These are phyloP conservation scores for Pythium scleroteichum DNA, from an alignment of 352 stramenopile species.

Conservation along the genomic window DNA sequence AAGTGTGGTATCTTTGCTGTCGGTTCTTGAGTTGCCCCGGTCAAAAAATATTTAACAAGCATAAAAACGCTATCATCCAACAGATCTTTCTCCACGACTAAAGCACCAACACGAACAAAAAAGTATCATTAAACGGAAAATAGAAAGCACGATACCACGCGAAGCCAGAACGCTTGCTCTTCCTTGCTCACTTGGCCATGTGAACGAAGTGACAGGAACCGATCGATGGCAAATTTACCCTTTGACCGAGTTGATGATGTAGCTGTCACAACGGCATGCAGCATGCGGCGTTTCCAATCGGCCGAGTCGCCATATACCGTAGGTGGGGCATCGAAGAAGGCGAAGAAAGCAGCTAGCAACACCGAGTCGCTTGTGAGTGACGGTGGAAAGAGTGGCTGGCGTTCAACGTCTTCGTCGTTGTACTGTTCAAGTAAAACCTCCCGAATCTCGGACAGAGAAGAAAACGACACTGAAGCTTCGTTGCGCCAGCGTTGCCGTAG, in stretches of 20 bases:
- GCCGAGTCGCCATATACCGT: conserved; percentile 17
- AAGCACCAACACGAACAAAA: conserved; percentile 3
- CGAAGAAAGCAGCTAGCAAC: conserved; percentile 25
- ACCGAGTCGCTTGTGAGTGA: background rate
- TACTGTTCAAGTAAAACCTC: conserved; percentile 10
- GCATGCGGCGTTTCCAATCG: conserved; percentile 24
- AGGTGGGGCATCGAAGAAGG: conserved; percentile 24
- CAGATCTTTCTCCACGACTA: background rate
- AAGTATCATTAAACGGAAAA: conserved; percentile 25
- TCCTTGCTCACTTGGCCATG: conserved; percentile 17
- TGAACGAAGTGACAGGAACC: conserved; percentile 18
- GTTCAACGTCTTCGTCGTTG: background rate
- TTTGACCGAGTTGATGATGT: conserved; percentile 10
- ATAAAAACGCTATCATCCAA: conserved; percentile 18
- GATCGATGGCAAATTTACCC: conserved; percentile 18
- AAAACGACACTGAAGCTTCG: conserved; percentile 8
- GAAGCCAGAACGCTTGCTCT: conserved; percentile 28
- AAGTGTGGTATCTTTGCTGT: too few species aligned
- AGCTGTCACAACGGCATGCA: conserved; percentile 4
- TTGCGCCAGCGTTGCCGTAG: conserved; percentile 24
- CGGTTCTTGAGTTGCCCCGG: background rate
- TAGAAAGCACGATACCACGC: conserved; percentile 29
- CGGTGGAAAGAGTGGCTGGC: background rate
- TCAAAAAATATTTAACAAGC: conserved; percentile 25
- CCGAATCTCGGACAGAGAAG: conserved; percentile 21